phyloP scores from a whole-genome alignment of 2,329 filamentous ascomycete genomes.

The Cryphonectria nitschkei region DNA sequence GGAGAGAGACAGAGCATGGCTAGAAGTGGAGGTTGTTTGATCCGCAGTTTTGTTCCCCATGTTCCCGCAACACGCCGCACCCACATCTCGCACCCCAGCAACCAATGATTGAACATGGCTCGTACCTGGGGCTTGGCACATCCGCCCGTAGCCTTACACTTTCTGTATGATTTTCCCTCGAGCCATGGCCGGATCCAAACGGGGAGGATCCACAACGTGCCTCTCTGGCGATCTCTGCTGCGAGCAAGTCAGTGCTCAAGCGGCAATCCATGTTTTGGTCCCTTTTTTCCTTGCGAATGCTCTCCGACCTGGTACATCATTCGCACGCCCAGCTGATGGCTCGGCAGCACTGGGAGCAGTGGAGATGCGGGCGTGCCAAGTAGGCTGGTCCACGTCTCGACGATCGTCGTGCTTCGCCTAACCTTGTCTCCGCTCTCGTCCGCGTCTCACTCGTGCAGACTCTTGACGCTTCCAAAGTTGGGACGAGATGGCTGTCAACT shows the following conservation, averaged over 20 bases:
- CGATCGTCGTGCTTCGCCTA: not conserved
- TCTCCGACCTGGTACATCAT: not conserved
- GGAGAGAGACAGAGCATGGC: not conserved
- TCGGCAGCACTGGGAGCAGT: conserved; percentile 13
- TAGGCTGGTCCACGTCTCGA: conserved; percentile 13
- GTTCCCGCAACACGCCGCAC: conserved; percentile 19
- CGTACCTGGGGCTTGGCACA: not conserved
- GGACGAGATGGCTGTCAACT: conserved; percentile 14
- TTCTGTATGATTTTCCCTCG: conserved; percentile 19
- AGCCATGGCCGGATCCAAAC: conserved; percentile 20
- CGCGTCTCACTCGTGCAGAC: conserved; percentile 15
- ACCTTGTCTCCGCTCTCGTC: not conserved
- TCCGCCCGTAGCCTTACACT: conserved; percentile 18
- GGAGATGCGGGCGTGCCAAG: conserved; percentile 13
- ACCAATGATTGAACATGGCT: conserved; percentile 6
- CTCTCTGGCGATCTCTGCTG: not conserved
- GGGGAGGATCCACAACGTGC: not conserved
- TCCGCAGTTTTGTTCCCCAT: conserved; percentile 28
- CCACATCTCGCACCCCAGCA: conserved; percentile 10
- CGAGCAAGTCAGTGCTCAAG: not conserved
- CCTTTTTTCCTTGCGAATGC: not conserved
- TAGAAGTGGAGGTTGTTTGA: conserved; percentile 20
- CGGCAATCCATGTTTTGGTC: conserved; percentile 13
- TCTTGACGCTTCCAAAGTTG: conserved; percentile 13
- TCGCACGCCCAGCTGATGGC: not conserved